Evolutionary conservation across 148 eudicot species (phyloP).

Genomic region (Arbutus unedo): DNA sequence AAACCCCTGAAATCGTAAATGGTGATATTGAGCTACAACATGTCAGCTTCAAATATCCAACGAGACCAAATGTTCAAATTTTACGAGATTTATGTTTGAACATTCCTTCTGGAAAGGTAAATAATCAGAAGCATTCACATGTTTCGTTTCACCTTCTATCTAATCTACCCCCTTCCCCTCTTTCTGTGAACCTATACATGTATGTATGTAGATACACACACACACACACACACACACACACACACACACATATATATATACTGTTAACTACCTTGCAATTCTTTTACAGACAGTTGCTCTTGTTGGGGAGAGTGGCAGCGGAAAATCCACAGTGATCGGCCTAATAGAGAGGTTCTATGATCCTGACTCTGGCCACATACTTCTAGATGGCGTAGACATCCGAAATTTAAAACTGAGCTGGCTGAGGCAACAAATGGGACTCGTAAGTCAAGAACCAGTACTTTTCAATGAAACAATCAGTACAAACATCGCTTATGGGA

Average conservation of each 20-base stretch:
- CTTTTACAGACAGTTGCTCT: constrained; percentile 63
- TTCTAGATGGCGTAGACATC: constrained; percentile 57
- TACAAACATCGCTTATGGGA: constrained; percentile 76
- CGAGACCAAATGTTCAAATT: constrained; percentile 70
- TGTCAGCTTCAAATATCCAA: constrained; percentile 74
- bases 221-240: too few species aligned
- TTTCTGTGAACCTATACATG: too few species aligned
- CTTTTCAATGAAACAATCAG: constrained; percentile 80
- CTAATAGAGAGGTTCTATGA: constrained; percentile 78
- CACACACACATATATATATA: too few species aligned
- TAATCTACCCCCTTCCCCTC: neutral
- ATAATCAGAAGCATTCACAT: neutral
- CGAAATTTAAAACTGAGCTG: constrained; percentile 54
- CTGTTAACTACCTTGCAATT: neutral
- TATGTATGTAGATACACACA: too few species aligned
- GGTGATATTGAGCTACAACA: constrained; percentile 66
- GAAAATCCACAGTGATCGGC: constrained; percentile 68
- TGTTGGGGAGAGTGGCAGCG: constrained; percentile 90
- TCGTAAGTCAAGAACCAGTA: constrained; percentile 84
- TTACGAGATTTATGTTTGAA: constrained; percentile 62
- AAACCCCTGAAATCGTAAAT: constrained; percentile 32
- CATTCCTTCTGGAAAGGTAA: constrained; percentile 81
- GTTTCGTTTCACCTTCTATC: neutral
- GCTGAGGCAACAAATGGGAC: constrained; percentile 85
- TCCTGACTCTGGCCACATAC: constrained; percentile 52